These are phyloP conservation scores for Erucastrum elatum DNA, from an alignment of 345 rosid genomes.

Conservation along the genomic window DNA sequence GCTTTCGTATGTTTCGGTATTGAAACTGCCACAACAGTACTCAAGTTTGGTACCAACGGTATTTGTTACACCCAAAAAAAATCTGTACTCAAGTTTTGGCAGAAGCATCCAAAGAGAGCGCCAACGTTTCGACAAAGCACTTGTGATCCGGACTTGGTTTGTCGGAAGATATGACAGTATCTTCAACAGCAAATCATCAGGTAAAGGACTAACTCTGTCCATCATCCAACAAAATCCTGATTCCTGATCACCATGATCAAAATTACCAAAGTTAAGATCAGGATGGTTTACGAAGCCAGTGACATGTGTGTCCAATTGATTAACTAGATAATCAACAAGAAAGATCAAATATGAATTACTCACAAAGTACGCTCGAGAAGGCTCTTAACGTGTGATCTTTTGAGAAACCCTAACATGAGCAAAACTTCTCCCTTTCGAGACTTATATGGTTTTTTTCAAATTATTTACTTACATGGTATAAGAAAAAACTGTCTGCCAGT, in stretches of 20 bases:
- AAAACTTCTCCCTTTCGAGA: neutral
- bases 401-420: neutral
- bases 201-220: slow-evolving; percentile 1
- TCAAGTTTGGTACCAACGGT: neutral
- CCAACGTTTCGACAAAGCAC: slow-evolving; percentile 8
- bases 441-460: neutral
- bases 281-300: neutral
- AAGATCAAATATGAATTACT: neutral
- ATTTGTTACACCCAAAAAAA: too few relatives aligned
- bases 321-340: neutral
- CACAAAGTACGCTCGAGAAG: neutral
- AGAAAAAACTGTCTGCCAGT: neutral
- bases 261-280: neutral
- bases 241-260: neutral
- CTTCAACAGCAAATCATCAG: slow-evolving; percentile 6
- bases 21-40: neutral
- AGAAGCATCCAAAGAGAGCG: slow-evolving; percentile 5
- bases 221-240: neutral
- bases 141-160: neutral
- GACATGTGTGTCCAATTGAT: neutral
- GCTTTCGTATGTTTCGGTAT: neutral
- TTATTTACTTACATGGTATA: neutral
- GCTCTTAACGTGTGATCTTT: neutral
- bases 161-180: slow-evolving; percentile 1
- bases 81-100: neutral